Evolutionary conservation across 257 asterid genomes (phyloP), one percentile per base, ranked within the genome.

Genomic region (Coffea eugenioides): DNA sequence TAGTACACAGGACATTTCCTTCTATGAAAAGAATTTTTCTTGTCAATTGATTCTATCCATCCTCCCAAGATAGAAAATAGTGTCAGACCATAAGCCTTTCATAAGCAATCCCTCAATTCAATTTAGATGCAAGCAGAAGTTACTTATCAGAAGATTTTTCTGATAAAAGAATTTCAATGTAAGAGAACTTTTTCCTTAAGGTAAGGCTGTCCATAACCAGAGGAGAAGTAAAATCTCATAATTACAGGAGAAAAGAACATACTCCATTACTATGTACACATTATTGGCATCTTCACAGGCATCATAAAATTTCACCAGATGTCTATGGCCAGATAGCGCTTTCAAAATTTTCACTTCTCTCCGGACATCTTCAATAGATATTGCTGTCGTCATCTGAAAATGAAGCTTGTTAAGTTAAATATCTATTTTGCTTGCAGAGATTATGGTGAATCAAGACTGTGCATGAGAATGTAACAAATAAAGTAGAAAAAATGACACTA

Each of bases 251-350:
- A 78, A 87, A 80, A 80, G 78, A 81, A 92, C 99, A 45, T 93
- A 95, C 99, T 92, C 98, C 98, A 95, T 95, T 65, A 92, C 88
- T 83, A 95, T 87, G 91, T 95, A 93, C 75, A 93, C 98, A 75
- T 93, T 91, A 82, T 93, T 93, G 85, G 92, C 82, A 84, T 95
- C 98, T 90, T 93, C 98, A 80, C 97, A 93, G 79, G 98, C 97
- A 93, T 95, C 99, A 73, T 92, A 86, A 90, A 86, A 95, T 83
- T 91, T 88, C 85, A 93, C 97, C 65, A 93, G 92, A 88, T 95
- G 94, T 83, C 88, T 90, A 87, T 95, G 98, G 69, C 99, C 98
- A 45, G 99, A 90, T 72, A 95, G 92, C 80, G 95, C 91, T 92
- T 88, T 93, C 92, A 95, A 89, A 77, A 95, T 93, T 87, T 90